Evolutionary conservation across 2,329 filamentous ascomycete genomes (phyloP).

Genomic region (Cryoendolithus antarcticus): DNA sequence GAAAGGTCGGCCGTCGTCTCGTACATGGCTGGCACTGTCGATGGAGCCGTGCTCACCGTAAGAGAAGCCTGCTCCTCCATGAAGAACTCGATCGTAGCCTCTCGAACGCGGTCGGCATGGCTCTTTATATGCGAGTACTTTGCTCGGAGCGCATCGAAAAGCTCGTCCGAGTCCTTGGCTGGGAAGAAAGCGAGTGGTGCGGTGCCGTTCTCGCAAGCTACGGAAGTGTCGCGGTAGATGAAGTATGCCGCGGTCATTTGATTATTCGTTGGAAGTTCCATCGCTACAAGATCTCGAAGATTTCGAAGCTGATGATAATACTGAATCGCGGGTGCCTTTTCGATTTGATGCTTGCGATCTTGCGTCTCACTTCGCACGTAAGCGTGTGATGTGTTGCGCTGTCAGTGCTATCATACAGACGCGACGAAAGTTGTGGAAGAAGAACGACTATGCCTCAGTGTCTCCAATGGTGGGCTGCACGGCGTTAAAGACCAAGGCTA

Average conservation of each 20-base stretch:
- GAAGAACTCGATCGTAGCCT: slow-evolving; percentile 27
- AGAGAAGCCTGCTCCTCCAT: slow-evolving; percentile 21
- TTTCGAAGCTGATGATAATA: too few relatives aligned
- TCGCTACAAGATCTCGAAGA: too few relatives aligned
- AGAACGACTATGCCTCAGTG: too few relatives aligned
- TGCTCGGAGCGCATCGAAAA: slow-evolving; percentile 24
- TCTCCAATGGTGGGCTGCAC: too few relatives aligned
- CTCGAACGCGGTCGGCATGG: slow-evolving; percentile 28
- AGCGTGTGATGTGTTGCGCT: too few relatives aligned
- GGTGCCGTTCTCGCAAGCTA: slow-evolving; percentile 21
- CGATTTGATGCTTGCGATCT: too few relatives aligned
- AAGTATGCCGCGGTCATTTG: slow-evolving; percentile 11
- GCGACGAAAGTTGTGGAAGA: too few relatives aligned
- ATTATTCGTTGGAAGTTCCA: too few relatives aligned
- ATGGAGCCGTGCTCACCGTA: slow-evolving; percentile 7
- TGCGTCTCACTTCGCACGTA: too few relatives aligned
- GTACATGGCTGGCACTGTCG: slow-evolving; percentile 8
- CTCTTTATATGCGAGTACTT: slow-evolving; percentile 23
- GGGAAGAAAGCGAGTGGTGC: slow-evolving; percentile 24
- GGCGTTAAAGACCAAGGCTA: too few relatives aligned
- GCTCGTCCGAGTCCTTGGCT: slow-evolving; percentile 27
- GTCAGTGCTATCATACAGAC: too few relatives aligned
- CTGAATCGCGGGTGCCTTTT: too few relatives aligned
- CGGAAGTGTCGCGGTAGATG: slow-evolving; percentile 22
- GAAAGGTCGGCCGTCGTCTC: slow-evolving; percentile 9